phyloP scores from a whole-genome alignment of 768 basidiomycete genomes.

The Collybiopsis luxurians region DNA sequence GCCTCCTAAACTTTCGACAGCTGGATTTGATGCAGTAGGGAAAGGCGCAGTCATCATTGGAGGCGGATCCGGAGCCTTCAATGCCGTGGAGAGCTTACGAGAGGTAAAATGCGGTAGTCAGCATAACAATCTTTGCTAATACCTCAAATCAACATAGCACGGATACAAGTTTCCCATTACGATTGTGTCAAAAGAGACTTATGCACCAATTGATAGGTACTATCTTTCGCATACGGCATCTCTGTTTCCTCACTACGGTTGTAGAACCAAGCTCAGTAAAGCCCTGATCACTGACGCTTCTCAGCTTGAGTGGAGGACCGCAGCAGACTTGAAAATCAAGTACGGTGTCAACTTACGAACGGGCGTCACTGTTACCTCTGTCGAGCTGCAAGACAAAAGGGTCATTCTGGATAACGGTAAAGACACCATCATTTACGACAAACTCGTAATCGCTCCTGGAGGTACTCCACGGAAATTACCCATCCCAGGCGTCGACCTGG shows the following conservation, averaged over 20 bases:
- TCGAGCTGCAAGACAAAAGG: slow-evolving; percentile 60
- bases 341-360: slow-evolving; percentile 66
- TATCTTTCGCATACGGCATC: slow-evolving; percentile 1
- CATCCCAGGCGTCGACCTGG: slow-evolving; percentile 68
- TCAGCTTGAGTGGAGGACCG: slow-evolving; percentile 73
- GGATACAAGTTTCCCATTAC: slow-evolving; percentile 78
- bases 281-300: slow-evolving; percentile 72
- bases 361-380: slow-evolving; percentile 61
- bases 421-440: slow-evolving; percentile 64
- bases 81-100: slow-evolving; percentile 76
- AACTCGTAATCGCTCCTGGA: slow-evolving; percentile 78
- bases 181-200: slow-evolving; percentile 72
- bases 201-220: slow-evolving; percentile 84
- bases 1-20: slow-evolving; percentile 51
- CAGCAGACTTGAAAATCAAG: slow-evolving; percentile 75
- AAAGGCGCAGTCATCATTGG: slow-evolving; percentile 82
- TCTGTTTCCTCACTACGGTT: slow-evolving; percentile 4
- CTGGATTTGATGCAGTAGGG: slow-evolving; percentile 42
- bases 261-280: slow-evolving; percentile 87
- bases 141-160: slow-evolving; percentile 43
- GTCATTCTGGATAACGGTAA: slow-evolving; percentile 62
- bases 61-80: slow-evolving; percentile 78
- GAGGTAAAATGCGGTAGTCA: slow-evolving; percentile 50
- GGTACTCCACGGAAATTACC: slow-evolving; percentile 72
- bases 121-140: neutral